Evolutionary conservation across 2,329 filamentous ascomycete genomes (phyloP).

Genomic region (Biscogniauxia marginata): DNA sequence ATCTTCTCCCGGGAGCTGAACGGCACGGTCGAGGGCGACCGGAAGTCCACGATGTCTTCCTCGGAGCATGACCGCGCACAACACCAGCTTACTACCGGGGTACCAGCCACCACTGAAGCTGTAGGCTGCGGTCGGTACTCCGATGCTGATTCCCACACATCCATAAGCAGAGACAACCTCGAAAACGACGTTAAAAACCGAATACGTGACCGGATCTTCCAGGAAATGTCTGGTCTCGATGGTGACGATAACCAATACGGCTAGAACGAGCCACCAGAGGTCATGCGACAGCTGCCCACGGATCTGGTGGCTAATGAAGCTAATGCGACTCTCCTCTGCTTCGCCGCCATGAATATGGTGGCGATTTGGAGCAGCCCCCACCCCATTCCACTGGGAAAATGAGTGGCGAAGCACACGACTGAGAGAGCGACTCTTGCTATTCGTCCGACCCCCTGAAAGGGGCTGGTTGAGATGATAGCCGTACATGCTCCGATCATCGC

Average conservation of each 20-base stretch:
- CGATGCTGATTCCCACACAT: conserved; percentile 57
- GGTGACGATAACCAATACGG: conserved; percentile 57
- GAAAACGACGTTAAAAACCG: conserved; percentile 58
- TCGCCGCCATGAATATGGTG: conserved; percentile 1
- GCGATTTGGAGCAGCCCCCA: conserved; percentile 23
- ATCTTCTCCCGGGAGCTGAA: conserved; percentile 40
- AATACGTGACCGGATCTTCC: conserved; percentile 50
- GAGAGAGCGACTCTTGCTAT: conserved; percentile 13
- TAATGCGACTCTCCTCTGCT: conserved; percentile 40
- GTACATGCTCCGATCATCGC: conserved; percentile 17
- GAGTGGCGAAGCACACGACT: conserved; percentile 20
- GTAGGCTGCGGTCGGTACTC: conserved; percentile 49
- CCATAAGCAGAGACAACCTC: conserved; percentile 58
- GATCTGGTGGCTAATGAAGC: conserved; percentile 55
- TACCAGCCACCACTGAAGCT: conserved; percentile 57
- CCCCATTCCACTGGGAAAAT: conserved; percentile 28
- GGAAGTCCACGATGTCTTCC: conserved; percentile 55
- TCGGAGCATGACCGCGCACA: conserved; percentile 56
- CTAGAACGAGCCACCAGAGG: conserved; percentile 62
- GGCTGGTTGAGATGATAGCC: conserved; percentile 9
- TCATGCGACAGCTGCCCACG: conserved; percentile 63
- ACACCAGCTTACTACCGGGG: conserved; percentile 52
- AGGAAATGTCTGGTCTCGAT: conserved; percentile 57
- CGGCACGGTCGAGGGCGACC: conserved; percentile 54
- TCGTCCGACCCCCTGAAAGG: conserved; percentile 15